These are phyloP conservation scores for Beta corolliflora DNA, from an alignment of 179 eudicot species.

Conservation along the genomic window DNA sequence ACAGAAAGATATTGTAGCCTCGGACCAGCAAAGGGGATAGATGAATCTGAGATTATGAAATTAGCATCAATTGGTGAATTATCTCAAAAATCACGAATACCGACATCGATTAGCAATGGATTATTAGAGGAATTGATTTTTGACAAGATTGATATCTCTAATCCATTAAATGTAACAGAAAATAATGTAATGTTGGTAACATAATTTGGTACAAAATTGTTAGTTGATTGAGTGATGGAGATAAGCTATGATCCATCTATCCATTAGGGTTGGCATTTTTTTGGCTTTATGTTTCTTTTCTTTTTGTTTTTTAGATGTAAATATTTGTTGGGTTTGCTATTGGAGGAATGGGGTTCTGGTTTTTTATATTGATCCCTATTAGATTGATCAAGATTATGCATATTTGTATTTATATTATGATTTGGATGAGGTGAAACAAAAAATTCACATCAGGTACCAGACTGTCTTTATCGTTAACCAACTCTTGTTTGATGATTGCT, in stretches of 20 bases:
- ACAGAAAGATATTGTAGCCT: constrained; percentile 40
- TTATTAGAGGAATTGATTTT: constrained; percentile 33
- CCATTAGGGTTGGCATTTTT: background rate
- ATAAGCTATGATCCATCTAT: background rate
- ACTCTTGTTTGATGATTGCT: constrained; percentile 2
- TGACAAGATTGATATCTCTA: constrained; percentile 27
- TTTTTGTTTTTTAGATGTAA: constrained; percentile 3
- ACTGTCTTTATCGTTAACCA: constrained; percentile 5
- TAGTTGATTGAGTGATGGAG: constrained; percentile 3
- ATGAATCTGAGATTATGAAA: constrained; percentile 57
- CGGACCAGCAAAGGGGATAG: constrained; percentile 74
- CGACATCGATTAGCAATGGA: constrained; percentile 27
- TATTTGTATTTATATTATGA: background rate
- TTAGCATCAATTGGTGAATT: constrained; percentile 71
- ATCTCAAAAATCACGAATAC: constrained; percentile 27
- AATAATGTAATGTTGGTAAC: constrained; percentile 44
- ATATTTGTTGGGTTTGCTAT: constrained; percentile 6
- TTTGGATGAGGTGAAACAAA: constrained; percentile 14
- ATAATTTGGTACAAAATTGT: constrained; percentile 1
- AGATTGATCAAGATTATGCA: background rate
- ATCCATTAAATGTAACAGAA: constrained; percentile 26
- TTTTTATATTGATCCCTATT: constrained; percentile 14
- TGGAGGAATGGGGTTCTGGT: background rate
- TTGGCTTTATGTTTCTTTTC: background rate
- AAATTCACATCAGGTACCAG: background rate